Percentiles rank a stretch among this genome's conserved stretches.
These are phyloP conservation scores for carrot (Daucus carota) DNA, from an alignment of 129 eudicot genomes.

Conservation along the genomic window DNA sequence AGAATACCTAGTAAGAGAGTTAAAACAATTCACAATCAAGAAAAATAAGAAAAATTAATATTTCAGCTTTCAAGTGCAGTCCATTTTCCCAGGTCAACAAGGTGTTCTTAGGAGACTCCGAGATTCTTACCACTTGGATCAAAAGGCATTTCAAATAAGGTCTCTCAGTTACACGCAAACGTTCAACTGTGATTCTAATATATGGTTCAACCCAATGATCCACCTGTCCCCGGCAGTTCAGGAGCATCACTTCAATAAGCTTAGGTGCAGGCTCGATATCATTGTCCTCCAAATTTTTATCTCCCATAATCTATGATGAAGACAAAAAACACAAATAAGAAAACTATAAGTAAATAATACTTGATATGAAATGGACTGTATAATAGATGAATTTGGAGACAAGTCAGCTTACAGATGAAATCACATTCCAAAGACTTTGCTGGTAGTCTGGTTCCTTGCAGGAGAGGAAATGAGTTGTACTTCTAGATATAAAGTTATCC, in stretches of 20 bases:
- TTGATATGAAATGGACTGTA: background rate
- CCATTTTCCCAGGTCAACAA: background rate
- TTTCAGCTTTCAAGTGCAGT: background rate
- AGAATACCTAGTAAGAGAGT: constrained; percentile 42
- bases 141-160: constrained; percentile 75
- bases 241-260: constrained; percentile 83
- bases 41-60: background rate
- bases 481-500: constrained; percentile 85
- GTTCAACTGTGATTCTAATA: constrained; percentile 65
- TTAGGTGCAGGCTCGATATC: constrained; percentile 99
- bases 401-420: constrained; percentile 58
- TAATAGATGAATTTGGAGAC: background rate
- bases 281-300: constrained; percentile 75
- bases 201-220: constrained; percentile 98
- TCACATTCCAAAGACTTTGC: constrained; percentile 89
- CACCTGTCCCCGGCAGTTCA: constrained; percentile 87
- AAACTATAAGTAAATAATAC: background rate
- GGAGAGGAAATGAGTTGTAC: constrained; percentile 66
- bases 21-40: constrained; percentile 41
- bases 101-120: background rate
- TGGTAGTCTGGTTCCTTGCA: constrained; percentile 98
- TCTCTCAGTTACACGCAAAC: constrained; percentile 60
- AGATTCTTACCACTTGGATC: constrained; percentile 73
- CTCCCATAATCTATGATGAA: constrained; percentile 61
- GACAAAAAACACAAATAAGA: background rate